Evolutionary conservation across 2,329 filamentous ascomycete species (phyloP).

Genomic region (Cordyceps militaris): DNA sequence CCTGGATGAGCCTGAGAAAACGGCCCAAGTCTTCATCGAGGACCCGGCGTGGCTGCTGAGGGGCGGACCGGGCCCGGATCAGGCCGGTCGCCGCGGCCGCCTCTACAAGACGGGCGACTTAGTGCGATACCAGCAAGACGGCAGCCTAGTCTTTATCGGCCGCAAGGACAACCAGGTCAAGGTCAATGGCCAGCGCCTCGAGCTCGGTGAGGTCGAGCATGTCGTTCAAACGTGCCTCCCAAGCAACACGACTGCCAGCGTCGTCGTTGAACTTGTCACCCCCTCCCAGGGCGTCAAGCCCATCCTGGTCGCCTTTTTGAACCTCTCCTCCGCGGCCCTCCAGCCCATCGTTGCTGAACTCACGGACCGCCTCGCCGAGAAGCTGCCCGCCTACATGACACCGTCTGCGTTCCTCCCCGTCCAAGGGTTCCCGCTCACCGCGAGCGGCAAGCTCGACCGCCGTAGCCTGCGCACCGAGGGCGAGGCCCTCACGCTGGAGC

Average conservation of each 20-base stretch:
- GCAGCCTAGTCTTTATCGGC: conserved; percentile 35
- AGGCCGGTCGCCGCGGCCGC: conserved; percentile 14
- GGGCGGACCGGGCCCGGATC: not conserved
- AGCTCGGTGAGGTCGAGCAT: conserved; percentile 27
- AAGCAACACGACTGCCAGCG: not conserved
- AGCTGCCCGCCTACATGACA: conserved; percentile 16
- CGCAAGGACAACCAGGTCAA: conserved; percentile 50
- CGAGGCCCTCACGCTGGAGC: conserved; percentile 4
- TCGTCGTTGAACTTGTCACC: conserved; percentile 13
- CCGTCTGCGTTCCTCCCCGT: conserved; percentile 15
- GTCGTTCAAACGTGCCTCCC: conserved; percentile 3
- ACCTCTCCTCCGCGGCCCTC: not conserved
- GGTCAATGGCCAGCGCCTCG: conserved; percentile 46
- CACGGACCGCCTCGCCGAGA: conserved; percentile 8
- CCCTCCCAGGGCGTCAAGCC: conserved; percentile 8
- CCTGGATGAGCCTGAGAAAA: conserved; percentile 15
- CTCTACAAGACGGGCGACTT: conserved; percentile 43
- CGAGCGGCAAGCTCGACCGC: conserved; percentile 13
- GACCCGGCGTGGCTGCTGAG: conserved; percentile 6
- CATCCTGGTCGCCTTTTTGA: conserved; percentile 15
- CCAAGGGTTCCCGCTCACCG: not conserved
- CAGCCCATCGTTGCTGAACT: conserved; percentile 1
- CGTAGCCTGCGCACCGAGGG: conserved; percentile 10
- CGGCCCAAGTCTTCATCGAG: conserved; percentile 20
- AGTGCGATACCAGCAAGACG: conserved; percentile 29